phyloP scores from a whole-genome alignment of 305 asterid species.

The Fraxinus xanthoxyloides region DNA sequence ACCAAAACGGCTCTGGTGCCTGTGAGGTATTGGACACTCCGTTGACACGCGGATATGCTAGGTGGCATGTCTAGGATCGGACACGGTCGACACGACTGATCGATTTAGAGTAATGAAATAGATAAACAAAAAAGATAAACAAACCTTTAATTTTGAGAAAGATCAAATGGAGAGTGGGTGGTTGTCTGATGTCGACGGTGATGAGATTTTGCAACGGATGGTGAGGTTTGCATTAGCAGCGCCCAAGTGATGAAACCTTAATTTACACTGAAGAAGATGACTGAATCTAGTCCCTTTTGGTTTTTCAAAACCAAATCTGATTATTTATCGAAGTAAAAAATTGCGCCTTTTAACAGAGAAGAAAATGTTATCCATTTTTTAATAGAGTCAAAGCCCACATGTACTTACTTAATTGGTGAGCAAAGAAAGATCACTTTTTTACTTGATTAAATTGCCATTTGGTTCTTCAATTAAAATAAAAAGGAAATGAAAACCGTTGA shows the following conservation, averaged over 20 bases:
- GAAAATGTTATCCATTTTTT: not conserved
- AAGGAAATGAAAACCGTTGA: not conserved
- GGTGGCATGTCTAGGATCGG: not conserved
- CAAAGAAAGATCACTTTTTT: not conserved
- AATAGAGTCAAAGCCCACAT: not conserved
- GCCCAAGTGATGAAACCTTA: not conserved
- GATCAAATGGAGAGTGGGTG: not conserved
- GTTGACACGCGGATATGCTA: not conserved
- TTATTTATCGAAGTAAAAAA: not conserved
- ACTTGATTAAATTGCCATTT: not conserved
- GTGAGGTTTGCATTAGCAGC: not conserved
- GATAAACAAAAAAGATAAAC: not conserved
- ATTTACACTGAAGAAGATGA: not conserved
- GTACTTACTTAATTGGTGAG: not conserved
- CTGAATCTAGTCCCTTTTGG: not conserved
- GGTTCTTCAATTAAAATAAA: not conserved
- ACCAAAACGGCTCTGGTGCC: not conserved
- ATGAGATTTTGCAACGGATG: not conserved
- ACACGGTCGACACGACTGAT: not conserved
- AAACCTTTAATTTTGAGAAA: not conserved
- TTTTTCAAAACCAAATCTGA: not conserved
- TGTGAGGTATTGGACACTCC: not conserved
- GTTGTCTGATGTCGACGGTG: not conserved
- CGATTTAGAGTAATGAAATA: not conserved
- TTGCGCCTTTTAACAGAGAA: not conserved